A percentile compares a stretch with the other conserved stretches of the same genome.
Evolutionary conservation across 768 basidiomycete genomes (phyloP).

Genomic region (Hygrocybe coccinea): DNA sequence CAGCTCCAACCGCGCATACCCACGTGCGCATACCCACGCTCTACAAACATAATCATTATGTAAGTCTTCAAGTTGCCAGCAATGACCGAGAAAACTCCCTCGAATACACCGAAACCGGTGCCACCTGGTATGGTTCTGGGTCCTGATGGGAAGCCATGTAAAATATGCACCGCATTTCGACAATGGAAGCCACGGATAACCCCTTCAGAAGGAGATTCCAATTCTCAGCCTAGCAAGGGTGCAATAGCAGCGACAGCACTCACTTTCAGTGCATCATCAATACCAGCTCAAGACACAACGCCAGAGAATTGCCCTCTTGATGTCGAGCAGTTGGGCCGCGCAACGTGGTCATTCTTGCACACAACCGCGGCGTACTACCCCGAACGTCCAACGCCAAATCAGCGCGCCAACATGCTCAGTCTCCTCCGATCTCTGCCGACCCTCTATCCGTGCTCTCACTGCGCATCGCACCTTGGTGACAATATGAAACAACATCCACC

Average conservation of each 20-base stretch:
- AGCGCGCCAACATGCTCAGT: slow-evolving; percentile 79
- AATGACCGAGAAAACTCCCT: neutral
- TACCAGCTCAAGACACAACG: slow-evolving; percentile 31
- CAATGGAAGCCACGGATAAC: slow-evolving; percentile 43
- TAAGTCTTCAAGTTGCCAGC: neutral
- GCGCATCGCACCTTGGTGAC: slow-evolving; percentile 76
- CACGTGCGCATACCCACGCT: too few species aligned
- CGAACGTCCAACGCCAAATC: slow-evolving; percentile 63
- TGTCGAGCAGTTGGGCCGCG: slow-evolving; percentile 80
- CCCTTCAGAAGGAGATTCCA: slow-evolving; percentile 19
- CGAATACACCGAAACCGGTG: slow-evolving; percentile 18
- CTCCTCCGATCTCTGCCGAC: slow-evolving; percentile 73
- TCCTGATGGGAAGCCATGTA: slow-evolving; percentile 93
- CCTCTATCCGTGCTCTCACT: slow-evolving; percentile 85
- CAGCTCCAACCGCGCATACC: too few species aligned
- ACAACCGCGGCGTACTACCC: slow-evolving; percentile 96
- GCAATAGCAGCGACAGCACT: slow-evolving; percentile 17
- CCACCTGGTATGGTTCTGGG: slow-evolving; percentile 86
- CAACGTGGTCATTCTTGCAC: slow-evolving; percentile 97
- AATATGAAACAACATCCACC: slow-evolving; percentile 65
- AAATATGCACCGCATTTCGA: slow-evolving; percentile 80
- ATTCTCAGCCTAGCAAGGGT: slow-evolving; percentile 20
- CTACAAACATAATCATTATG: too few species aligned
- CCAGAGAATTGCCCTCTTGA: slow-evolving; percentile 82
- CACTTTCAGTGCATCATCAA: slow-evolving; percentile 13